phyloP scores from a whole-genome alignment of 306 rosid species.

The Delonix regia region DNA sequence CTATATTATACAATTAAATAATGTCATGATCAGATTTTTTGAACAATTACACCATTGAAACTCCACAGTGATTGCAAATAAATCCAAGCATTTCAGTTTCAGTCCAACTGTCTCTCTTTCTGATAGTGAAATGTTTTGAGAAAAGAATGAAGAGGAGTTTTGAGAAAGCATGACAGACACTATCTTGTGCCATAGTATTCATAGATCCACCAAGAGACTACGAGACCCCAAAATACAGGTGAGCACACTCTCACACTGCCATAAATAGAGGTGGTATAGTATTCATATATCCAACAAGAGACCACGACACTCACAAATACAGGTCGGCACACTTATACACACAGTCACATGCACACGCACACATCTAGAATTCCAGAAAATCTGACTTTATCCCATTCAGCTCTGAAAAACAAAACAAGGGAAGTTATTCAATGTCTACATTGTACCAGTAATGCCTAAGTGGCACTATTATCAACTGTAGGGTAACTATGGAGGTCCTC shows the following conservation, averaged over 20 bases:
- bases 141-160: slow-evolving; percentile 2
- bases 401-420: background rate
- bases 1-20: slow-evolving; percentile 18
- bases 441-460: background rate
- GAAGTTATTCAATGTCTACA: background rate
- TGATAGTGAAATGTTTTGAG: background rate
- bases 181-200: background rate
- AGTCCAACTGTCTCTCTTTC: slow-evolving; percentile 23
- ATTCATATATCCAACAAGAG: background rate
- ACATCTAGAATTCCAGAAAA: background rate
- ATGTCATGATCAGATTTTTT: slow-evolving; percentile 14
- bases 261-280: too few species aligned
- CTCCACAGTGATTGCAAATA: slow-evolving; percentile 10
- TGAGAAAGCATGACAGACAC: slow-evolving; percentile 4
- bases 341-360: background rate
- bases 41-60: slow-evolving; percentile 22
- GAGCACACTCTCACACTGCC: too few species aligned
- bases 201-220: background rate
- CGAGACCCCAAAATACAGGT: background rate
- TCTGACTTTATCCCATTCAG: background rate
- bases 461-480: background rate
- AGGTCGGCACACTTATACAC: background rate
- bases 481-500: background rate
- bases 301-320: background rate
- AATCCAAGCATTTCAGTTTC: slow-evolving; percentile 28